phyloP scores from a whole-genome alignment of 2,329 filamentous ascomycete genomes.

The Ilyonectria destructans region DNA sequence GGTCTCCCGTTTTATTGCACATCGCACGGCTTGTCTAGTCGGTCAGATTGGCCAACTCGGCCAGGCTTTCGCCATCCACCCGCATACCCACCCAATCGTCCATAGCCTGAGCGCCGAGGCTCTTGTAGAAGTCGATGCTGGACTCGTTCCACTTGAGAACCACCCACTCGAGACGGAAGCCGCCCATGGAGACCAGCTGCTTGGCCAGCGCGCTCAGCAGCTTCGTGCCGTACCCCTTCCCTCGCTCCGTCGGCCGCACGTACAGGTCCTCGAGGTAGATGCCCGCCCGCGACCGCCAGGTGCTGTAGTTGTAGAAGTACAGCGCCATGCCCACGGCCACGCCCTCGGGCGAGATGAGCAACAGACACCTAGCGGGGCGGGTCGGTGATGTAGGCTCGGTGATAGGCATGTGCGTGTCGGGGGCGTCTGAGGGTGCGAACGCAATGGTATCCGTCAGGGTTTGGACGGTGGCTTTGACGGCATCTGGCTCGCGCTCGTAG shows the following conservation, averaged over 20 bases:
- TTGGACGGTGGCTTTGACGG: conserved; percentile 84
- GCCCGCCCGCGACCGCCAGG: conserved; percentile 89
- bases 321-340: conserved; percentile 82
- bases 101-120: conserved; percentile 77
- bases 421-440: conserved; percentile 74
- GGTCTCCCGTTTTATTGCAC: background rate
- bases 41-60: conserved; percentile 69
- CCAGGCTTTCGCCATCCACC: conserved; percentile 78
- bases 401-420: conserved; percentile 56
- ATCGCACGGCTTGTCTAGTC: conserved; percentile 43
- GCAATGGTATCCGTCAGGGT: conserved; percentile 83
- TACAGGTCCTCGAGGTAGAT: conserved; percentile 97
- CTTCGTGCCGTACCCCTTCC: conserved; percentile 84
- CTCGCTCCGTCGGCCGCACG: conserved; percentile 79
- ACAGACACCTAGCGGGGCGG: conserved; percentile 82
- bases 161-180: conserved; percentile 88
- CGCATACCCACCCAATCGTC: conserved; percentile 83
- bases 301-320: conserved; percentile 97
- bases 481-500: conserved; percentile 85
- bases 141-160: conserved; percentile 96
- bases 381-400: conserved; percentile 70
- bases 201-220: conserved; percentile 84
- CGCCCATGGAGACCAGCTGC: conserved; percentile 81
- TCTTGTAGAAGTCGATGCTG: conserved; percentile 89
- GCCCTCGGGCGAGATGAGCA: conserved; percentile 70